These are phyloP conservation scores for Fragaria vesca DNA, from an alignment of 306 rosid genomes.

Conservation along the genomic window DNA sequence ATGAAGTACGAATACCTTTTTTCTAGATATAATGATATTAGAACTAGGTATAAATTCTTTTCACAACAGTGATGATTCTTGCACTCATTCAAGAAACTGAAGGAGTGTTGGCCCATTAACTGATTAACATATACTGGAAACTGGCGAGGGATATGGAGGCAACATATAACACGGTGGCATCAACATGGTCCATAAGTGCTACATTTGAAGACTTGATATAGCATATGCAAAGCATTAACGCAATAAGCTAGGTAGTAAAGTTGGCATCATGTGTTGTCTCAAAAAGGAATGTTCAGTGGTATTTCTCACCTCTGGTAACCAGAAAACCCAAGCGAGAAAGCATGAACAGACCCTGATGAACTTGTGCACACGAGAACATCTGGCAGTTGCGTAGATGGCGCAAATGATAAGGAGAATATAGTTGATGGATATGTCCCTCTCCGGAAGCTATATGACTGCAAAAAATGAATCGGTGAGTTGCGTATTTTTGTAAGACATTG, in stretches of 20 bases:
- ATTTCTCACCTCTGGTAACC: conserved; percentile 60
- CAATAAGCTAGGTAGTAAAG: not conserved
- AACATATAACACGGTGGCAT: not conserved
- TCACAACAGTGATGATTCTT: not conserved
- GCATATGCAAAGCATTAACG: not conserved
- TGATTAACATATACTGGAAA: not conserved
- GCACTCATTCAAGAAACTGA: not conserved
- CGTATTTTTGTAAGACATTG: conserved; percentile 7
- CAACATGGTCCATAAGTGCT: not conserved
- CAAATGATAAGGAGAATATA: conserved; percentile 86
- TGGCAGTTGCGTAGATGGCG: conserved; percentile 73
- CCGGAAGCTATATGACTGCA: conserved; percentile 88
- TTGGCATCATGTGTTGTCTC: not conserved
- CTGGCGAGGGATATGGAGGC: not conserved
- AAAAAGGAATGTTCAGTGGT: conserved; percentile 16
- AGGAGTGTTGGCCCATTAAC: not conserved
- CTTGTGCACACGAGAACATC: conserved; percentile 87
- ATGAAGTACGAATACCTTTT: no score
- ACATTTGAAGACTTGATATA: not conserved
- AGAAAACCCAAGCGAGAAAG: conserved; percentile 72
- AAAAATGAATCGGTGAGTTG: conserved; percentile 36
- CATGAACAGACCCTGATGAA: conserved; percentile 92
- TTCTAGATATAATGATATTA: not conserved
- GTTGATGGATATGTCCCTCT: conserved; percentile 90
- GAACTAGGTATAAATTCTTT: not conserved